Evolutionary conservation across 371 early-diverging fungal species (phyloP).

Genomic region (Lichtheimia hyalospora): DNA sequence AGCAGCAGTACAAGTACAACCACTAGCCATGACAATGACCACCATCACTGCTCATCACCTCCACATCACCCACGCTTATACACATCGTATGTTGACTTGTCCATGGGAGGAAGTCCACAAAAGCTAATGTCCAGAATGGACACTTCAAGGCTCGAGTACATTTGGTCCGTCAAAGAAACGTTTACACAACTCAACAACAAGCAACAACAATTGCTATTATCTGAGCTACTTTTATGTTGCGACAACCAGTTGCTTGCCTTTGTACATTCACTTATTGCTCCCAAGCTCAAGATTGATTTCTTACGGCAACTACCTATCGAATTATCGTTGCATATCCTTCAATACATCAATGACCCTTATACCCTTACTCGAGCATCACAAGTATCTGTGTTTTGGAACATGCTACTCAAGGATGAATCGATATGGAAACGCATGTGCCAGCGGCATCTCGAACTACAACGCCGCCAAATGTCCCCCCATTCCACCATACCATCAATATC

Average conservation of each 20-base stretch:
- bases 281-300: constrained; percentile 79
- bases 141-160: constrained; percentile 17
- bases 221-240: constrained; percentile 55
- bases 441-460: constrained; percentile 44
- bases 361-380: constrained; percentile 73
- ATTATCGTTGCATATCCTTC: constrained; percentile 70
- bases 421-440: constrained; percentile 52
- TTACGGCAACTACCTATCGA: constrained; percentile 75
- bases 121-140: constrained; percentile 26
- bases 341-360: constrained; percentile 66
- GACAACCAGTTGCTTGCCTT: constrained; percentile 58
- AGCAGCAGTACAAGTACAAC: constrained; percentile 5
- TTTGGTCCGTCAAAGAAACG: constrained; percentile 21
- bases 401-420: constrained; percentile 65
- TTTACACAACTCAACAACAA: constrained; percentile 32
- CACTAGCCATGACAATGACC: neutral
- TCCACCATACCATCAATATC: constrained; percentile 21
- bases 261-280: constrained; percentile 59
- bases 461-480: constrained; percentile 37
- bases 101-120: constrained; percentile 17
- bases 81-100: constrained; percentile 17
- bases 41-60: constrained; percentile 10
- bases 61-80: constrained; percentile 16
- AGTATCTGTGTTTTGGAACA: constrained; percentile 78
- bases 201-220: constrained; percentile 38